Evolutionary conservation across 805 yeast species (phyloP).

Genomic region (Blastobotrys peoriensis): DNA sequence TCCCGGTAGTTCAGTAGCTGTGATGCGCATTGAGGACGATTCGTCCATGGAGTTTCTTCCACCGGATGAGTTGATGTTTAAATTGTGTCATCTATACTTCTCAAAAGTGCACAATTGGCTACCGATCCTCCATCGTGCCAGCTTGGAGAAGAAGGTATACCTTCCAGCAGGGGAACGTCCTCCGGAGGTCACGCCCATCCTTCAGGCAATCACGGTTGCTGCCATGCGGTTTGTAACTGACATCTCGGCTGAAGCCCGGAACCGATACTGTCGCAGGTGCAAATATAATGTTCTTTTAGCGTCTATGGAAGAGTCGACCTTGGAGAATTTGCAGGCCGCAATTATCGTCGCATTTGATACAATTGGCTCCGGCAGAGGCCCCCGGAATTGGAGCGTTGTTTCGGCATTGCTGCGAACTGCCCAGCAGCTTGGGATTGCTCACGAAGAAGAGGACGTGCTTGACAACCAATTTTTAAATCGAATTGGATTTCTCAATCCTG

Average conservation of each 20-base stretch:
- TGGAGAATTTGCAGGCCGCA: slow-evolving; percentile 4
- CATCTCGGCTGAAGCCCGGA: too few species aligned
- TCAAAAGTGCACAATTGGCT: slow-evolving; percentile 8
- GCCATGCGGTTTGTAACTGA: not conserved
- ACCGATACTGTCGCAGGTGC: not conserved
- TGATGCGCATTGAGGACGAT: not conserved
- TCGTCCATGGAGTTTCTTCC: slow-evolving; percentile 3
- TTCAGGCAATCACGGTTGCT: not conserved
- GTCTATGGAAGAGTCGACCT: not conserved
- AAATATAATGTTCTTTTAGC: not conserved
- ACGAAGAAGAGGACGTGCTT: not conserved
- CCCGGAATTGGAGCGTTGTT: not conserved
- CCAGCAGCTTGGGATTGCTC: not conserved
- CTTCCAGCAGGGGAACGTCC: not conserved
- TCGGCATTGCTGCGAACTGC: not conserved
- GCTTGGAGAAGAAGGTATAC: not conserved
- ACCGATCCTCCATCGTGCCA: slow-evolving; percentile 6
- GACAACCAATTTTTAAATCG: too few species aligned
- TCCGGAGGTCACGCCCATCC: not conserved
- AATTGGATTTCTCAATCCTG: too few species aligned
- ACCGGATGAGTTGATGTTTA: slow-evolving; percentile 3
- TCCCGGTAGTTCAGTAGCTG: not conserved
- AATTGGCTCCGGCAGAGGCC: slow-evolving; percentile 4
- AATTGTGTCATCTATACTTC: slow-evolving; percentile 3
- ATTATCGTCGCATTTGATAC: slow-evolving; percentile 2